Evolutionary conservation across 2,329 filamentous ascomycete species (phyloP).

Genomic region (Didymella keratinophila): DNA sequence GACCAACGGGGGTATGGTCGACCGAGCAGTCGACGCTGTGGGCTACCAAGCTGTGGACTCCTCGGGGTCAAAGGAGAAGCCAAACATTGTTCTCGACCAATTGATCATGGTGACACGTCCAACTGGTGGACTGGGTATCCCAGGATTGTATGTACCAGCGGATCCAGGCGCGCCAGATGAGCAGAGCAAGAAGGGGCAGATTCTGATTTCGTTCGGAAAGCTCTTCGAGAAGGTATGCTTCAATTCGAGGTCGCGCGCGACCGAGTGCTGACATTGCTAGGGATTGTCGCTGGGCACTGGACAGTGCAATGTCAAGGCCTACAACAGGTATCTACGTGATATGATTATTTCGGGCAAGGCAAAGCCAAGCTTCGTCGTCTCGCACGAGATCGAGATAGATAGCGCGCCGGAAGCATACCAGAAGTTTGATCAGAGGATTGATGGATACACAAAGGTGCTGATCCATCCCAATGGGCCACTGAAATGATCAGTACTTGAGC

Average conservation of each 20-base stretch:
- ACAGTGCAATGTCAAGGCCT: conserved; percentile 73
- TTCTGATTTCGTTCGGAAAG: conserved; percentile 71
- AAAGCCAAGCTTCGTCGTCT: conserved; percentile 72
- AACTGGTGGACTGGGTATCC: conserved; percentile 68
- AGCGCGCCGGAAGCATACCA: conserved; percentile 68
- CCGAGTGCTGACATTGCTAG: conserved; percentile 45
- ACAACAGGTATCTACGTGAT: conserved; percentile 71
- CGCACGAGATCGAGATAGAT: conserved; percentile 69
- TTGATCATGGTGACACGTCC: conserved; percentile 69
- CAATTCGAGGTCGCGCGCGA: neutral
- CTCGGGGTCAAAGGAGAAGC: conserved; percentile 65
- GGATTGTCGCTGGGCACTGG: conserved; percentile 67
- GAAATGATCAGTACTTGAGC: conserved; percentile 26
- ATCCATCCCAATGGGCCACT: conserved; percentile 67
- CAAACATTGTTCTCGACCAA: conserved; percentile 70
- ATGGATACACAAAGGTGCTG: conserved; percentile 73
- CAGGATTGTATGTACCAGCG: conserved; percentile 61
- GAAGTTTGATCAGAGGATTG: conserved; percentile 71
- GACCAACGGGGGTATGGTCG: conserved; percentile 67
- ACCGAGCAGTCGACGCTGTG: conserved; percentile 70
- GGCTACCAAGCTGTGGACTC: conserved; percentile 68
- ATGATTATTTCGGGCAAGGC: conserved; percentile 70
- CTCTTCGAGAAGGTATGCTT: conserved; percentile 68
- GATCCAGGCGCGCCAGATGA: conserved; percentile 70
- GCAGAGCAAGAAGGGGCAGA: conserved; percentile 68